Conservation (phyloP, 352 stramenopile genomes). For the Globisporangium paddicum region DNA sequence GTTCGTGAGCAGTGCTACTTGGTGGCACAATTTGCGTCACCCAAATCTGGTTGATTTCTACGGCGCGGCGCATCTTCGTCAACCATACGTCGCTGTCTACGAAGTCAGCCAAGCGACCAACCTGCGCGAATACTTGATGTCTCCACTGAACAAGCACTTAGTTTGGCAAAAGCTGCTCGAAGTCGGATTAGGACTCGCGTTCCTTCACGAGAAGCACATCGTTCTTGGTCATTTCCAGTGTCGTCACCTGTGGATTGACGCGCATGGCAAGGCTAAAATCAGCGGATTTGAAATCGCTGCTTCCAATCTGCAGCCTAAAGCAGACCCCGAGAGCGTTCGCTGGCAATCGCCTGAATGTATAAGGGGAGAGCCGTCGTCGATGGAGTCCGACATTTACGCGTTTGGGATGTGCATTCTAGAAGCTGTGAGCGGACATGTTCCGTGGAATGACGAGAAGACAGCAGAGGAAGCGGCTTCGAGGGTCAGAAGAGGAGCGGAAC, state of each 20-base stretch:
- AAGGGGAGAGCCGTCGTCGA: conserved; percentile 4
- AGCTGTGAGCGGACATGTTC: conserved; percentile 6
- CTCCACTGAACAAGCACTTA: not conserved
- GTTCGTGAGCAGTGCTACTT: conserved; percentile 57
- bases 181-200: conserved; percentile 25
- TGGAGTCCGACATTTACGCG: conserved; percentile 38
- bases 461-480: not conserved
- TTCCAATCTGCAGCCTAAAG: conserved; percentile 2
- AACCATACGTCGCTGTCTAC: conserved; percentile 19
- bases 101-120: conserved; percentile 22
- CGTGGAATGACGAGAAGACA: not conserved
- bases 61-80: conserved; percentile 18
- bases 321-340: conserved; percentile 2
- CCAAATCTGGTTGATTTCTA: conserved; percentile 83
- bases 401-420: conserved; percentile 53
- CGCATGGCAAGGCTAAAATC: conserved; percentile 19
- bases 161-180: conserved; percentile 31
- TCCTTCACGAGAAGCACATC: conserved; percentile 30
- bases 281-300: conserved; percentile 25
- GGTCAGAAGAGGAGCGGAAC: not conserved
- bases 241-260: conserved; percentile 30
- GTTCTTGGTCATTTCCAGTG: conserved; percentile 68
- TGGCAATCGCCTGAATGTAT: conserved; percentile 31
- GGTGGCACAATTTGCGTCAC: conserved; percentile 88
- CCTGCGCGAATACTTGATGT: conserved; percentile 19